These are phyloP conservation scores for Claviceps sp. DNA, from an alignment of 2,329 filamentous ascomycete species.

Conservation along the genomic window DNA sequence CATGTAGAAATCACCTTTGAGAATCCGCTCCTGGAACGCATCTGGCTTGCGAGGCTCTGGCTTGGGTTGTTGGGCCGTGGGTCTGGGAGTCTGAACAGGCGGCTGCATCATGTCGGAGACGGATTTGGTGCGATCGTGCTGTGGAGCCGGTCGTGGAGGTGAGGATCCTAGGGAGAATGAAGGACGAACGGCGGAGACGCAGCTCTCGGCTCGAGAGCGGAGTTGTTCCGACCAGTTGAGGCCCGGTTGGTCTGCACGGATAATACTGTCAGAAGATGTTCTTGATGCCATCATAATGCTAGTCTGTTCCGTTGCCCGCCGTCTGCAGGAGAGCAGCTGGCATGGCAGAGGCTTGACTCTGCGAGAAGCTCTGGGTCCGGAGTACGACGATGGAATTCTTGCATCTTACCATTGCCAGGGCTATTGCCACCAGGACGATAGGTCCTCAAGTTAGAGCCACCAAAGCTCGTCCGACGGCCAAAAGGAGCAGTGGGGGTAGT, in stretches of 20 bases:
- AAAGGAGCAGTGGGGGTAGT: conserved; percentile 61
- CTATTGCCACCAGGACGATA: conserved; percentile 37
- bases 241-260: conserved; percentile 63
- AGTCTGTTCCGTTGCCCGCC: conserved; percentile 36
- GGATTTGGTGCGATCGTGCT: conserved; percentile 57
- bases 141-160: conserved; percentile 20
- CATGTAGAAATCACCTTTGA: conserved; percentile 98
- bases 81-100: conserved; percentile 32
- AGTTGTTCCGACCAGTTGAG: conserved; percentile 98
- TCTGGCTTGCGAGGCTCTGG: conserved; percentile 61
- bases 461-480: conserved; percentile 78
- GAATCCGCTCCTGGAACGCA: conserved; percentile 89
- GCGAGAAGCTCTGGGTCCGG: conserved; percentile 19
- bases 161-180: conserved; percentile 44
- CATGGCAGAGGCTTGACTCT: conserved; percentile 17
- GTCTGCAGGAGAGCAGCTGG: conserved; percentile 21
- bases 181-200: conserved; percentile 41
- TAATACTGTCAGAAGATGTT: conserved; percentile 52
- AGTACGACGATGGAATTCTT: conserved; percentile 23
- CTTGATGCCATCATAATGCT: conserved; percentile 42
- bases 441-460: conserved; percentile 59
- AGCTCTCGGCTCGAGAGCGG: conserved; percentile 79
- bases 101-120: conserved; percentile 50
- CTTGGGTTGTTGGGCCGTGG: conserved; percentile 28
- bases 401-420: conserved; percentile 50